Percentiles rank a stretch among this genome's conserved stretches.
Conservation (phyloP, 2,329 filamentous ascomycete genomes). For the Beauveria medogensis region DNA sequence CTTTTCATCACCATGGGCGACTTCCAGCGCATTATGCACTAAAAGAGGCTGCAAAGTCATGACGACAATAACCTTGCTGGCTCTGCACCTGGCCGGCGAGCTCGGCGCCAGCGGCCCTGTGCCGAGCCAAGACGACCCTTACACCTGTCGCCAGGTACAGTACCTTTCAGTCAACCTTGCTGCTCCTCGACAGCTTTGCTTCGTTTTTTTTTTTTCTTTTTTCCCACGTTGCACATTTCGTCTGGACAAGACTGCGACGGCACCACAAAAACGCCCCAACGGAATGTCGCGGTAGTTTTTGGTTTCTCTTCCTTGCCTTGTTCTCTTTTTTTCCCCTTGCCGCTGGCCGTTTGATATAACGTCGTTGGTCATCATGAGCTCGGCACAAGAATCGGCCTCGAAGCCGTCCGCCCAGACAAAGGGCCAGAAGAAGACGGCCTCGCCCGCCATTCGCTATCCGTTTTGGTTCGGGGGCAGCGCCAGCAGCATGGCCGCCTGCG, state of each 20-base stretch:
- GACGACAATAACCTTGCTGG: background rate
- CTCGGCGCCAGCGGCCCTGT: conserved; percentile 7
- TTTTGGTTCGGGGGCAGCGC: conserved; percentile 98
- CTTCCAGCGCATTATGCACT: background rate
- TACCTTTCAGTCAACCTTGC: background rate
- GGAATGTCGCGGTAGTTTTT: conserved; percentile 7
- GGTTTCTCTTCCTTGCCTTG: background rate
- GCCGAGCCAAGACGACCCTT: conserved; percentile 4
- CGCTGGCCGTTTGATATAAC: background rate
- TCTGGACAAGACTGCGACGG: background rate
- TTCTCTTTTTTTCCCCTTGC: background rate
- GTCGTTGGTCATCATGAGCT: conserved; percentile 1
- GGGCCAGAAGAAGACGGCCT: conserved; percentile 28
- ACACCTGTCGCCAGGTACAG: background rate
- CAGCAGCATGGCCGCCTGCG: conserved; percentile 80
- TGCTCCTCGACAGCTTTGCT: background rate
- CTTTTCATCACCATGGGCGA: background rate
- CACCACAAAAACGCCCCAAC: background rate
- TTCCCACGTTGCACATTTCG: background rate
- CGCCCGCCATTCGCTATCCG: conserved; percentile 51
- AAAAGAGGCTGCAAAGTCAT: conserved; percentile 1
- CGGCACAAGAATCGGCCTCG: conserved; percentile 13
- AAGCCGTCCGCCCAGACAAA: conserved; percentile 14
- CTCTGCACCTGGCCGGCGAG: background rate
- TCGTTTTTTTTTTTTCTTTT: background rate